A percentile compares a stretch with the other conserved stretches of the same genome.
phyloP scores from a whole-genome alignment of 495 filamentous ascomycete genomes.

The Bacidia rubella region DNA sequence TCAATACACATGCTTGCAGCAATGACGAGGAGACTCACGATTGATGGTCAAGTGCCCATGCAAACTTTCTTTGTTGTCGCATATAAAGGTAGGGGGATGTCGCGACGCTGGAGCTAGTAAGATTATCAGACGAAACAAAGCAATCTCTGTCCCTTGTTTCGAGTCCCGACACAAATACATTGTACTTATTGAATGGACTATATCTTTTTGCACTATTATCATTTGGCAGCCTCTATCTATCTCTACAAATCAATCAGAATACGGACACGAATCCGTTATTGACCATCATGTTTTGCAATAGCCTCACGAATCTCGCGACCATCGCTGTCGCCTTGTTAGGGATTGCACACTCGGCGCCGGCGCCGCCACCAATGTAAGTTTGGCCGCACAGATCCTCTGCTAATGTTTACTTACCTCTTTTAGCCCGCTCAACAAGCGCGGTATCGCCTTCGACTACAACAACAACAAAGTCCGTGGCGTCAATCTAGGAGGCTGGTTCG shows the following conservation, averaged over 20 bases:
- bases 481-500: conserved; percentile 38
- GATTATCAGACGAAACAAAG: background rate
- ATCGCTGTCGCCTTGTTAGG: conserved; percentile 26
- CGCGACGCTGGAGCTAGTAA: background rate
- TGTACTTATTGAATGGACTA: conserved; percentile 1
- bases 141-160: background rate
- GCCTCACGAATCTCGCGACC: conserved; percentile 24
- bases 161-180: background rate
- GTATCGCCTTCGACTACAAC: conserved; percentile 24
- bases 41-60: background rate
- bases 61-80: background rate
- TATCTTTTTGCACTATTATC: background rate
- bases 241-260: conserved; percentile 1
- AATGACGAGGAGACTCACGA: background rate
- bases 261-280: background rate
- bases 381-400: conserved; percentile 11
- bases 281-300: conserved; percentile 26
- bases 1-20: background rate
- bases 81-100: conserved; percentile 1
- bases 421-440: conserved; percentile 26
- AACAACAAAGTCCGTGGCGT: conserved; percentile 32
- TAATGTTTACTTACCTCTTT: conserved; percentile 18
- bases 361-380: background rate
- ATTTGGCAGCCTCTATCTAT: background rate
- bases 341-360: conserved; percentile 23